Percentiles rank a stretch among this genome's conserved stretches.
These are phyloP conservation scores for Kazachstania psychrophila DNA, from an alignment of 805 yeast genomes.

Conservation along the genomic window DNA sequence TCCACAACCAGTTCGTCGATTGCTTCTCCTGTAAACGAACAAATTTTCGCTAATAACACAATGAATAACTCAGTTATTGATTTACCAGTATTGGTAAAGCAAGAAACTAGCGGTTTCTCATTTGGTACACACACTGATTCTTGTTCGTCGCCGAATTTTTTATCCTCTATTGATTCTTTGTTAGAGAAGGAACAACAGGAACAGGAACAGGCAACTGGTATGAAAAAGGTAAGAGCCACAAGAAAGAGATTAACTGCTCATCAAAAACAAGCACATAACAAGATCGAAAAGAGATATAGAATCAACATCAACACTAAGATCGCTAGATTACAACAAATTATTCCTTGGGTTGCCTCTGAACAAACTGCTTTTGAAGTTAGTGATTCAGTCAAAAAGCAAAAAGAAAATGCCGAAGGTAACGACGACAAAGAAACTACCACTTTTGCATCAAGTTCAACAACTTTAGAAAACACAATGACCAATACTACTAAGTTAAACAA, in stretches of 20 bases:
- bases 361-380: conserved; percentile 48
- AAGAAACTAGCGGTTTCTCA: not conserved
- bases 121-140: too few species aligned
- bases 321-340: conserved; percentile 53
- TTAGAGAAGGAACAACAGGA: not conserved
- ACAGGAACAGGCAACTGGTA: not conserved
- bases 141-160: too few species aligned
- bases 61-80: not conserved
- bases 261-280: conserved; percentile 65
- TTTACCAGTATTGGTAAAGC: not conserved
- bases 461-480: not conserved
- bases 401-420: conserved; percentile 1
- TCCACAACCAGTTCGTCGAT: conserved; percentile 19
- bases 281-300: conserved; percentile 60
- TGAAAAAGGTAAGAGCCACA: conserved; percentile 28
- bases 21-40: conserved; percentile 13
- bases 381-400: conserved; percentile 8
- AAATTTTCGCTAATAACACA: not conserved
- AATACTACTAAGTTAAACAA: conserved; percentile 43
- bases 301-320: conserved; percentile 64
- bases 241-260: conserved; percentile 47
- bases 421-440: not conserved
- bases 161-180: not conserved
- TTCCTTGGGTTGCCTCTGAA: conserved; percentile 57
- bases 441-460: not conserved